Percentiles rank a stretch among this genome's conserved stretches.
These are phyloP conservation scores for Silene noctiflora DNA, from an alignment of 179 eudicot species.

Conservation along the genomic window DNA sequence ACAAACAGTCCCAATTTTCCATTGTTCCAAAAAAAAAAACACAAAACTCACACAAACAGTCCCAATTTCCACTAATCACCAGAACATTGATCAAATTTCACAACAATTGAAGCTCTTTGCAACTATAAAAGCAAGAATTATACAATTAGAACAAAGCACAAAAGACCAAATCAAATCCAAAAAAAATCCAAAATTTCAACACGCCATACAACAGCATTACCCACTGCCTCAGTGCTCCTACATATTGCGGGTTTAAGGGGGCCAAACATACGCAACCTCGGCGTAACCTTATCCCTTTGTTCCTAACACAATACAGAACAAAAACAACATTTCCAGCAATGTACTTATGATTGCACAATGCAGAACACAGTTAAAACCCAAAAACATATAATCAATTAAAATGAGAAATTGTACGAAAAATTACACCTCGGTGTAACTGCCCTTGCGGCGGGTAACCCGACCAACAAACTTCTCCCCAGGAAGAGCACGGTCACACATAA, in stretches of 20 bases:
- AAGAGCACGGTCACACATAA: slow-evolving; percentile 93
- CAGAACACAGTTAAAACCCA: background rate
- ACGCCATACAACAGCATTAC: no score
- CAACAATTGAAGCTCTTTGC: background rate
- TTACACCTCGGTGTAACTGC: slow-evolving; percentile 72
- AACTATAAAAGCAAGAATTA: no score
- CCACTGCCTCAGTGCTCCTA: no score
- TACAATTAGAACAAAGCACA: no score
- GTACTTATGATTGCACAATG: no score
- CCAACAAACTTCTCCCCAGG: slow-evolving; percentile 90
- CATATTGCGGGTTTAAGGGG: no score
- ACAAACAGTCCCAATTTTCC: background rate
- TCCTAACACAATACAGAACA: background rate
- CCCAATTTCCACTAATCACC: background rate
- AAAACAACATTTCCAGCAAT: background rate
- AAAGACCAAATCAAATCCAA: no score
- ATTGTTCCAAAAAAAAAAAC: no score
- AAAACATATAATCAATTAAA: background rate
- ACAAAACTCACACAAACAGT: slow-evolving; percentile 1
- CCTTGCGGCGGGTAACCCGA: slow-evolving; percentile 74
- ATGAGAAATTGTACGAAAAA: background rate
- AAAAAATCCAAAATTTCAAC: no score
- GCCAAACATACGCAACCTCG: no score
- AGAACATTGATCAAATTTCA: background rate
- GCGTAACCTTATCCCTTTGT: no score